Evolutionary conservation across 192 early-diverging fungal genomes (phyloP), one percentile per base, ranked within the genome.

Genomic region (Rhizophagus clarus): DNA sequence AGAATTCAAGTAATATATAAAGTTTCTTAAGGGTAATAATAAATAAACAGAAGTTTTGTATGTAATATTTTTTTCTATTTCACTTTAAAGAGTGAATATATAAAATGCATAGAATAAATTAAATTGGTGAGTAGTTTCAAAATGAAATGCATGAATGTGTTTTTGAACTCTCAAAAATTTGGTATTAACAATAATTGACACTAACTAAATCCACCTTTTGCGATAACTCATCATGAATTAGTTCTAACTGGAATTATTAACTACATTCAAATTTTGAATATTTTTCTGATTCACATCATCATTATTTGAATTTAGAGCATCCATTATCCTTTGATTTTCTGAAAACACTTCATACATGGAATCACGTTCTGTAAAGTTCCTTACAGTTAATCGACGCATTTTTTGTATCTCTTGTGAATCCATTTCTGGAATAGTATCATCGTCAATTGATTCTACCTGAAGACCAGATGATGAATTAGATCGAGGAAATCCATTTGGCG

Each of bases 351-450:
- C 76, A 47, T 42, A 68, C 64, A 68, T 78, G 32, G 76, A 49
- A 49, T 78, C 76, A 64, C 75, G 61, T 26, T 62, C 9, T 10
- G 37, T 63, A 40, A 47, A 77, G 62, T 66, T 77, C n/a, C 75
- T 29, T 11, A 77, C 75, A 8, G 75, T 77, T 61, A 66, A 37
- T 77, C 75, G 56, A 28, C 42, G 56, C 26, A 14, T 9, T 45
- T 62, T 76, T 11, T 56, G 75, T 5, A 10, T 0, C 6, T 77
- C 75, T 2, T 1, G 17, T 24, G 45, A 10, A 64, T 64, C 61
- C n/a, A 63, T 32, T 17, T 63, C 61, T 66, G 63, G 7, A 22
- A 40, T 3, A 47, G 11, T 37, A 26, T 63, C 74, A 26, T 63
- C 61, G 4, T 76, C 72, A 10, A 20, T 20, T 2, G 3, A 61